Evolutionary conservation across 1,284 basidiomycete species (phyloP), one percentile per base, ranked within the genome.

Genomic region (Puccinia horiana): DNA sequence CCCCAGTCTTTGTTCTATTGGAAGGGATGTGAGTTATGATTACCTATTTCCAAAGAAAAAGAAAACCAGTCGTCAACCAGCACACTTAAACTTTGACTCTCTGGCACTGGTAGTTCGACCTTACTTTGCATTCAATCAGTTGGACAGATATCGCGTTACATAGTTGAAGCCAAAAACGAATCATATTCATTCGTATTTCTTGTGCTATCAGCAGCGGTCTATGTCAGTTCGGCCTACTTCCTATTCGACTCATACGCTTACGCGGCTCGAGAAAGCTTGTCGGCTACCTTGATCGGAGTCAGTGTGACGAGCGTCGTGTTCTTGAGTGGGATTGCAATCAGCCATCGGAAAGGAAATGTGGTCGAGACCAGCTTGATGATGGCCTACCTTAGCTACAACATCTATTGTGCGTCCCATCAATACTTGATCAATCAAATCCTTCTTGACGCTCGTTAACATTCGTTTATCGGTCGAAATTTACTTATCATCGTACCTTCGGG

Each of bases 301-400:
- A 92, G 92, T 16, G 85, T 91, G 82, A 92, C 92, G 0, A 89
- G 90, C 11, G 89, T 92, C 84, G 86, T 96, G 67, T 98, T 98
- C 88, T 90, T 98, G 54, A 94, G 93, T 1, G 90, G 94, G 84
- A 96, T 98, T 84, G 94, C 94, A 6, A 96, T 98, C 87, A 91
- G 91, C 16, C 87, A 95, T 83, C 91, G 94, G 80, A 90, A 94
- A 75, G 97, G 95, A 69, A 97, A 96, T 85, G 93, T 96, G 61
- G 92, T 98, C 82, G 95, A 98, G 87, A 95, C 95, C 2, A 92
- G 92, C 20, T 91, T 93, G 65, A 90, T 96, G 61, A 92, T 94
- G 2, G 89, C 95, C 63, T 94, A 95, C 86, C 90, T 96, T 49
- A 93, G 93, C 20, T 95, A 93, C 87, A 94, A 93, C 84, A 90